Evolutionary conservation across 2,329 filamentous ascomycete genomes (phyloP), one percentile per base, ranked within the genome.

Genomic region (Endoconidiophora laricicola): DNA sequence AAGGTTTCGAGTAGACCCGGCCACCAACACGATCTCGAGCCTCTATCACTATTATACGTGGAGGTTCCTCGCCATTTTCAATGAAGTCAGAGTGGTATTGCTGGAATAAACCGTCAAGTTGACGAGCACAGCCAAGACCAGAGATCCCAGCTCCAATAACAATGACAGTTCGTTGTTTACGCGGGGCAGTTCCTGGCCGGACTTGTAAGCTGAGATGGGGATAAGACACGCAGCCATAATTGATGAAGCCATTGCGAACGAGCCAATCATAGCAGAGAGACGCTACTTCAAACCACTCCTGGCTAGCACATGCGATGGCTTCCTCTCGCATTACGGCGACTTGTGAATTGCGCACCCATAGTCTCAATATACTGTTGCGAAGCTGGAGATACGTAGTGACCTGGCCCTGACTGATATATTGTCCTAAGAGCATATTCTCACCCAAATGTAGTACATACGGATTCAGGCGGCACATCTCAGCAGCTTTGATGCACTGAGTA

Each of bases 301-400:
- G 72, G 59, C 94, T 87, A 47, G 87, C 85, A 66, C 90, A 96
- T 3, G 91, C 91, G 42, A 90, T 76, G 5, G 91, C 91, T 64
- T 95, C 86, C 61, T 88, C 80, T 44, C 81, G 74, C 23, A 82
- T 83, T 10, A 98, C 83, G 54, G 79, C 78, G 40, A 87, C 77
- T 61, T 88, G 78, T 6, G 91, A 86, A 60, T 93, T 94, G 57
- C 81, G 77, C 36, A 84, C 74, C 91, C 91, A 98, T 39, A 96
- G 66, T 50, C 91, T 76, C 48, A 98, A 69, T 53, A 98, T 94
- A 14, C 86, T 85, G 63, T 98, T 98, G 57, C 91, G 78, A 55
- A 98, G 91, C 62, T 96, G 96, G 49, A 98, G 70, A 65, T 98
- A 98, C 10, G 86, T 85, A 2, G 90, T 95, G 56, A 95, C 86